Base-by-base conservation (phyloP, 106 monocot species). In the Triglochin maritima region DNA sequence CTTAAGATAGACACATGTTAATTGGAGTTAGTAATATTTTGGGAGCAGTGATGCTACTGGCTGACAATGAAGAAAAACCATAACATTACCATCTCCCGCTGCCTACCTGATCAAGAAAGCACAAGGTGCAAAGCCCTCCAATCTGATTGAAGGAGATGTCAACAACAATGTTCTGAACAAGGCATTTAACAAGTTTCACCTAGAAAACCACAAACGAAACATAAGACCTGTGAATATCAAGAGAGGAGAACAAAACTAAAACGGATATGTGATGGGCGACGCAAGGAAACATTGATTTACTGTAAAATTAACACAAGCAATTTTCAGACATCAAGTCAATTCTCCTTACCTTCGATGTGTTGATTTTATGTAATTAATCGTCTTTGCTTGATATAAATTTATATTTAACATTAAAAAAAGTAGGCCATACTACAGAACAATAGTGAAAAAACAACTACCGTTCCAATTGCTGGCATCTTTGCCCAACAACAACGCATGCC, bases 91-190 rank as follows among this genome's bases (percentile, higher is more conserved):
- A 60, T 29, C 29, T 29, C 29, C 29, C 29, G 29, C 1, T 29
- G 0, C 55, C 7, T 79, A 89, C 85, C 80, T 77, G 56, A 44
- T 95, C 90, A 47, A 95, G 94, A 69, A 95, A 90, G 68, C 90
- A 95, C 12, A 95, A 83, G 2, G 94, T 87, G 67, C 73, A 81
- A 14, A 95, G 85, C 51, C 94, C 94, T 59, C 94, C 94, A 62
- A 78, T 79, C 81, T 87, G 90, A 81, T 95, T 90, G 62, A 95
- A 90, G 9, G 94, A 95, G 68, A 95, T 90, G 69, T 95, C 94
- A 29, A 95, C 90, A 17, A 90, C 82, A 56, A 95, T 79, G 65
- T 95, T 87, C 81, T 95, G 90, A 74, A 95, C 81, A 16, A 90
- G 63, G 57, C 94, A 95, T 74, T 90, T 95, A 10, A 95, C 85